Evolutionary conservation across 1,284 basidiomycete genomes (phyloP).

Genomic region (Phylloboletellus chloephorus): DNA sequence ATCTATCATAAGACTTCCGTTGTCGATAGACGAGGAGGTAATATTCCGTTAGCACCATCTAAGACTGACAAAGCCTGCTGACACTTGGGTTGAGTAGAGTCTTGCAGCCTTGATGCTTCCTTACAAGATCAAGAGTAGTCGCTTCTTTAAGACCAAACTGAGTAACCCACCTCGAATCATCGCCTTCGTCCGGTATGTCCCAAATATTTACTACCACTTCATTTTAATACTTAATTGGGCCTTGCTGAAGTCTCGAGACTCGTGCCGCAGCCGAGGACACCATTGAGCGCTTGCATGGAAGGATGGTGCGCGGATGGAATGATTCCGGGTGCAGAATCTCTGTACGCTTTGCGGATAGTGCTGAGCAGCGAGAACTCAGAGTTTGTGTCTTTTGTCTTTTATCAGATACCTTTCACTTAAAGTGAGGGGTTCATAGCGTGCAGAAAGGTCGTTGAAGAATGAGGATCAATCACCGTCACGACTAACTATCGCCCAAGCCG

Average conservation of each 20-base stretch:
- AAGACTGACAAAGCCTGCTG: not conserved
- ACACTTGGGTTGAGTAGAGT: slow-evolving; percentile 36
- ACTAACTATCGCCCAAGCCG: slow-evolving; percentile 70
- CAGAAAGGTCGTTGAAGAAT: slow-evolving; percentile 45
- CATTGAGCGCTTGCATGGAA: slow-evolving; percentile 66
- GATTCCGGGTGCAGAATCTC: slow-evolving; percentile 67
- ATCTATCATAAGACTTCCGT: slow-evolving; percentile 43
- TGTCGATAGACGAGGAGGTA: slow-evolving; percentile 48
- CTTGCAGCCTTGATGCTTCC: slow-evolving; percentile 56
- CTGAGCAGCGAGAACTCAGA: slow-evolving; percentile 44
- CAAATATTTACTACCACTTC: not conserved
- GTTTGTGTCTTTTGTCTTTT: slow-evolving; percentile 29
- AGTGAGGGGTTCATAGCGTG: slow-evolving; percentile 30
- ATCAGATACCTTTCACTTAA: not conserved
- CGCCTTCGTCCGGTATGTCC: slow-evolving; percentile 64
- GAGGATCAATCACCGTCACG: slow-evolving; percentile 57
- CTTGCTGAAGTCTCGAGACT: slow-evolving; percentile 59
- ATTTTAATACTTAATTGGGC: not conserved
- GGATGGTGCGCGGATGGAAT: slow-evolving; percentile 71
- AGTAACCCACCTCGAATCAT: slow-evolving; percentile 71
- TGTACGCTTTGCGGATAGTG: slow-evolving; percentile 68
- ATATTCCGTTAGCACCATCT: not conserved
- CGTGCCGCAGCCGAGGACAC: slow-evolving; percentile 64
- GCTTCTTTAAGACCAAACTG: slow-evolving; percentile 68
- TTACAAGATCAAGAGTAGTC: slow-evolving; percentile 61